Conservation (phyloP, 1,284 basidiomycete genomes). For the Marasmius sp. region DNA sequence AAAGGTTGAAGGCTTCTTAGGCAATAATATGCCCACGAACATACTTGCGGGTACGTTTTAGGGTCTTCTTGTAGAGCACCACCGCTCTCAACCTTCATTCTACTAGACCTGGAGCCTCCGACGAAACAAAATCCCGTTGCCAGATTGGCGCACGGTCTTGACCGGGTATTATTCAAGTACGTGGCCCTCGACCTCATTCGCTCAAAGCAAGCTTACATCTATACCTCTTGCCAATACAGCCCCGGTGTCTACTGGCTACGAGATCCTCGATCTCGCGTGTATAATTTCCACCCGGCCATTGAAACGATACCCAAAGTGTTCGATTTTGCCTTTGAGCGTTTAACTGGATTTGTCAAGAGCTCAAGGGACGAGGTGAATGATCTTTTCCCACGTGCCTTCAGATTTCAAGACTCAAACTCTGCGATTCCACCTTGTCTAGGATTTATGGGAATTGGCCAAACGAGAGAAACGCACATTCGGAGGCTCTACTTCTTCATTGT, state of each 20-base stretch:
- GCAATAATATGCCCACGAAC: too few relatives aligned
- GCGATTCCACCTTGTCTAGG: conserved; percentile 37
- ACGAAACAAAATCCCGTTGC: conserved; percentile 62
- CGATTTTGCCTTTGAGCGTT: conserved; percentile 89
- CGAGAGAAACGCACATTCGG: conserved; percentile 63
- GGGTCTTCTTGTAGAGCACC: background rate
- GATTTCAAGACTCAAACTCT: background rate
- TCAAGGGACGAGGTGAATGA: conserved; percentile 70
- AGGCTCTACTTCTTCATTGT: conserved; percentile 93
- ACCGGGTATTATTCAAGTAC: conserved; percentile 85
- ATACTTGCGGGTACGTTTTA: background rate
- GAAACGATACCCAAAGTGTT: conserved; percentile 75
- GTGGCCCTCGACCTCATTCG: conserved; percentile 14
- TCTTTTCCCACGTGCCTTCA: background rate
- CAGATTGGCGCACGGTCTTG: conserved; percentile 74
- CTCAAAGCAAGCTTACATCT: conserved; percentile 6
- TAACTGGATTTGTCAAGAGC: conserved; percentile 79
- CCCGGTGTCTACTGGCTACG: conserved; percentile 92
- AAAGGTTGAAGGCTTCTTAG: background rate
- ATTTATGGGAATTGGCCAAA: conserved; percentile 66
- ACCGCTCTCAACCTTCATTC: background rate
- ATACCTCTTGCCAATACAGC: conserved; percentile 36
- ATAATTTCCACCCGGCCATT: conserved; percentile 80
- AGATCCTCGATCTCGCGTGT: conserved; percentile 84
- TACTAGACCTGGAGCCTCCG: conserved; percentile 47